A percentile compares a stretch with the other conserved stretches of the same genome.
Evolutionary conservation across 2,329 filamentous ascomycete genomes (phyloP).

Genomic region (Fusarium sublunatum): DNA sequence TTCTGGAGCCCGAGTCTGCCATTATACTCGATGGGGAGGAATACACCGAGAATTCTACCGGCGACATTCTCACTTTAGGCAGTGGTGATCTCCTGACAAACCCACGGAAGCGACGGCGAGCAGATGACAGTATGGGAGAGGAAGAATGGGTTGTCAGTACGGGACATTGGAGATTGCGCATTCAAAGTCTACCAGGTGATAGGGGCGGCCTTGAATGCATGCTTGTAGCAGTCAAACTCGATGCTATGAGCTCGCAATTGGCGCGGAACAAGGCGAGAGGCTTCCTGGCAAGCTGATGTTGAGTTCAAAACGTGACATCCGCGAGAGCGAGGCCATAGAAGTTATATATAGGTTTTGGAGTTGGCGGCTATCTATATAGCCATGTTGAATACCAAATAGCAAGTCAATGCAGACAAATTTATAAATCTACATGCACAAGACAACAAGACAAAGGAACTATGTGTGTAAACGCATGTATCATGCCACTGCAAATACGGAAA

Average conservation of each 20-base stretch:
- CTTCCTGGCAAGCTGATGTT: constrained; percentile 64
- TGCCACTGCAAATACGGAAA: constrained; percentile 22
- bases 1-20: constrained; percentile 69
- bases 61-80: constrained; percentile 14
- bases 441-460: not conserved
- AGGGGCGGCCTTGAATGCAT: constrained; percentile 74
- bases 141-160: constrained; percentile 72
- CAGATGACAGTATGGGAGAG: constrained; percentile 50
- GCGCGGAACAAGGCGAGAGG: constrained; percentile 72
- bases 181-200: constrained; percentile 65
- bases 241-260: constrained; percentile 74
- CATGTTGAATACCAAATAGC: constrained; percentile 5
- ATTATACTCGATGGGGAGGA: constrained; percentile 69
- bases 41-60: constrained; percentile 48
- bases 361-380: not conserved
- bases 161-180: constrained; percentile 77
- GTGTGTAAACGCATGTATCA: constrained; percentile 13
- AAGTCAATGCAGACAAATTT: not conserved
- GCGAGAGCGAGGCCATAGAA: not conserved
- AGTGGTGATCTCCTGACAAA: constrained; percentile 35
- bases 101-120: constrained; percentile 60
- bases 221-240: constrained; percentile 79
- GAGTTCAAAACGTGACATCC: not conserved
- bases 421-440: not conserved
- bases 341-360: not conserved